Conservation (phyloP, 2,329 filamentous ascomycete species). For the Tolypocladium amazonense region DNA sequence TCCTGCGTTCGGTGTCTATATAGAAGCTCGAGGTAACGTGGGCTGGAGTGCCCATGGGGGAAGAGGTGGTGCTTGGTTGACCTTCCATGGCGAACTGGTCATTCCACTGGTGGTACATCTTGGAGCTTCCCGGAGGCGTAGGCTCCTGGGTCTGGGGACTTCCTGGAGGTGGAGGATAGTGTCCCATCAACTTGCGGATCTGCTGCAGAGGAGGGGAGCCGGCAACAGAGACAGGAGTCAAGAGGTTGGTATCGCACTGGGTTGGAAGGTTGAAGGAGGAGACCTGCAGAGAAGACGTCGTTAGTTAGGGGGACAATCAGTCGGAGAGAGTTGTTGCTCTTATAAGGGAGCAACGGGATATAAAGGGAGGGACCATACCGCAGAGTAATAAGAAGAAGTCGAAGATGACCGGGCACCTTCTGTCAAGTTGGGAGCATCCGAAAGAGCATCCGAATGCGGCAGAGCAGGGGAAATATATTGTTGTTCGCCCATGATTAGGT, state of each 20-base stretch:
- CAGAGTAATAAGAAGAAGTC: constrained; percentile 18
- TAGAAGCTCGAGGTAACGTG: constrained; percentile 25
- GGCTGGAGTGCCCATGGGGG: constrained; percentile 33
- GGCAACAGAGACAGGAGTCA: constrained; percentile 40
- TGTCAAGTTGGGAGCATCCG: constrained; percentile 15
- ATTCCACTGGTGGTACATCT: constrained; percentile 32
- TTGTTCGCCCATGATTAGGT: constrained; percentile 24
- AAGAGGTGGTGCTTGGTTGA: constrained; percentile 29
- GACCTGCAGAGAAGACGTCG: constrained; percentile 8
- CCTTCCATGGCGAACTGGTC: constrained; percentile 29
- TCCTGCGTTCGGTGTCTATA: constrained; percentile 25
- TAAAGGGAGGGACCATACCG: constrained; percentile 14
- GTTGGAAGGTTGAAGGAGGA: constrained; percentile 21
- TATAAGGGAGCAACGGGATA: background rate
- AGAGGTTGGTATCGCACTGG: constrained; percentile 31
- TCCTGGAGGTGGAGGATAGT: constrained; percentile 27
- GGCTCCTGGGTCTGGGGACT: constrained; percentile 30
- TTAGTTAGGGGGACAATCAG: background rate
- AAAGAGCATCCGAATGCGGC: constrained; percentile 18
- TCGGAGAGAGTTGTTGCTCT: background rate
- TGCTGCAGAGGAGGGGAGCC: constrained; percentile 37
- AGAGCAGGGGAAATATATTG: constrained; percentile 21
- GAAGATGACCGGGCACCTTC: constrained; percentile 13
- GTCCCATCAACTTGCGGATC: constrained; percentile 27
- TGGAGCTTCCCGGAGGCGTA: constrained; percentile 36